These are phyloP conservation scores for Thelephora terrestris DNA, from an alignment of 1,284 basidiomycete species.

Conservation along the genomic window DNA sequence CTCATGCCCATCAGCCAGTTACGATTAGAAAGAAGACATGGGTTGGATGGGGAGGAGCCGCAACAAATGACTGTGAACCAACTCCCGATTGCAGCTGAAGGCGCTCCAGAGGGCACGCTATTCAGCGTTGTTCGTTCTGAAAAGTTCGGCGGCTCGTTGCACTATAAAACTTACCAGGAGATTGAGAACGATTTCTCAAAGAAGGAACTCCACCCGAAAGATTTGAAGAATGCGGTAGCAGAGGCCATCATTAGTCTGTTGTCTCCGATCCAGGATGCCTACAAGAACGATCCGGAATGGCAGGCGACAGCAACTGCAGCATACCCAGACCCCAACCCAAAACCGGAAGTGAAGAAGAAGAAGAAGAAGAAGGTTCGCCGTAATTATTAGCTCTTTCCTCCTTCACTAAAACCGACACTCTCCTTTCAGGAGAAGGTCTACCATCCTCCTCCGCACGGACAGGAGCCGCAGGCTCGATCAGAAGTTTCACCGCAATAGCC, in stretches of 20 bases:
- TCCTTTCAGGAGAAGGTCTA: constrained; percentile 58
- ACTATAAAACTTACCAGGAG: constrained; percentile 61
- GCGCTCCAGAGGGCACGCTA: constrained; percentile 74
- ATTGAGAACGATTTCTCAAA: constrained; percentile 72
- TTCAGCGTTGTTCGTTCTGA: constrained; percentile 73
- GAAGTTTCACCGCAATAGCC: too few species aligned
- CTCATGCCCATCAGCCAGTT: constrained; percentile 83
- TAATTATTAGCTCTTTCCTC: not conserved
- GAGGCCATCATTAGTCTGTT: constrained; percentile 73
- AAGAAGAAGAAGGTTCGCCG: constrained; percentile 26
- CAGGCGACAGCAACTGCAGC: constrained; percentile 69
- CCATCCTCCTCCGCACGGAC: constrained; percentile 70
- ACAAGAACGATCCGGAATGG: constrained; percentile 75
- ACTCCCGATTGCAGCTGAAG: constrained; percentile 51
- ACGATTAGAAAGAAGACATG: constrained; percentile 46
- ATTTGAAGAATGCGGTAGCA: constrained; percentile 81
- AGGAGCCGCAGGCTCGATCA: constrained; percentile 33
- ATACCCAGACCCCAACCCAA: constrained; percentile 72
- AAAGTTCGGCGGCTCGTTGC: constrained; percentile 78
- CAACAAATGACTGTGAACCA: constrained; percentile 35
- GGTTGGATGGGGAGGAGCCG: constrained; percentile 30
- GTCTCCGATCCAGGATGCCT: constrained; percentile 74
- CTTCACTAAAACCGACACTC: not conserved
- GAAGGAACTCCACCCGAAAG: constrained; percentile 81
- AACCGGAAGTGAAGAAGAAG: constrained; percentile 56